Percentiles rank a stretch among this genome's conserved stretches.
phyloP scores from a whole-genome alignment of 441 rosid species.

The Macaranga tanarius region DNA sequence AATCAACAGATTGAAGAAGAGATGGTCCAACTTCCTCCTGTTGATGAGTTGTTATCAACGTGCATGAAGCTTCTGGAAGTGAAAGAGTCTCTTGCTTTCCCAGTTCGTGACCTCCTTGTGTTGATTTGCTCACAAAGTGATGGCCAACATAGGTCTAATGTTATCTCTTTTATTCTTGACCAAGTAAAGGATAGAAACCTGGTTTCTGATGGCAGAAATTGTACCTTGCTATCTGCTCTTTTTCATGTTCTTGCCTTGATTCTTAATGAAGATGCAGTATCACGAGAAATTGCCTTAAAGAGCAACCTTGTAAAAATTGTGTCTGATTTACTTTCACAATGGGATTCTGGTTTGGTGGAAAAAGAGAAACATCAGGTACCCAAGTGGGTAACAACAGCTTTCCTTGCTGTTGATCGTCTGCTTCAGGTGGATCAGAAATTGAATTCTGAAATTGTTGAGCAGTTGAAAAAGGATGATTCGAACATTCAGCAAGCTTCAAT shows the following conservation, averaged over 20 bases:
- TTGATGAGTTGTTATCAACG: constrained; percentile 84
- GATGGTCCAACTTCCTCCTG: constrained; percentile 77
- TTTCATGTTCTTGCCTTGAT: constrained; percentile 94
- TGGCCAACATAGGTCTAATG: constrained; percentile 79
- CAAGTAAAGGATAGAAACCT: constrained; percentile 65
- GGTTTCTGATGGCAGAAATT: constrained; percentile 51
- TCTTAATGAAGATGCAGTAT: constrained; percentile 80
- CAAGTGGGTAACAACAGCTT: constrained; percentile 96
- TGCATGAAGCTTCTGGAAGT: constrained; percentile 86
- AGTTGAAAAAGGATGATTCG: constrained; percentile 52
- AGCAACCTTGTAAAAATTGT: constrained; percentile 74
- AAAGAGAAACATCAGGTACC: constrained; percentile 60
- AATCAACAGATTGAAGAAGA: constrained; percentile 67
- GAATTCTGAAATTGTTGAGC: constrained; percentile 73
- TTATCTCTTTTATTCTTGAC: constrained; percentile 73
- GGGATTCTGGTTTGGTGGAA: constrained; percentile 62
- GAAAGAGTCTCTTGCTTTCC: constrained; percentile 90
- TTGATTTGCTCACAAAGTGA: constrained; percentile 87
- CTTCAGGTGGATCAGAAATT: constrained; percentile 84
- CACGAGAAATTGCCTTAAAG: constrained; percentile 79
- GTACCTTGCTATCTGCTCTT: constrained; percentile 57
- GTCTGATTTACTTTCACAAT: constrained; percentile 66
- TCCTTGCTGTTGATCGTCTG: constrained; percentile 92
- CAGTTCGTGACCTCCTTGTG: constrained; percentile 85
- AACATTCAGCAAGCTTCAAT: constrained; percentile 47